Percentiles rank a stretch among this genome's conserved stretches.
Evolutionary conservation across 345 rosid genomes (phyloP).

Genomic region (Aethionema arabicum): DNA sequence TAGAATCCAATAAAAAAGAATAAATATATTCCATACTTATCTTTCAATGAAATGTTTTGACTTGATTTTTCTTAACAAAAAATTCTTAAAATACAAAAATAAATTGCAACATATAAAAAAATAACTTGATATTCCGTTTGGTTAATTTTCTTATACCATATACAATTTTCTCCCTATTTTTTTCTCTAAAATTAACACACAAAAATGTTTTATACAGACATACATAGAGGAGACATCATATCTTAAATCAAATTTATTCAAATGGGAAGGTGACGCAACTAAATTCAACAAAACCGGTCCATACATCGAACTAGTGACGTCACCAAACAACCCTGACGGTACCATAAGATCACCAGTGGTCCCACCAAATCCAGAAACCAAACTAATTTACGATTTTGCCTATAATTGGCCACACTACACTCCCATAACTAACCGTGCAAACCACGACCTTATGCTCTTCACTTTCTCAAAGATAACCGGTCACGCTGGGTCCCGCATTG

Average conservation of each 20-base stretch:
- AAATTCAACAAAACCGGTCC: conserved; percentile 51
- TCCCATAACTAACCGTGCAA: conserved; percentile 54
- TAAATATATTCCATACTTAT: too few species aligned
- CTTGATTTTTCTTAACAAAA: too few species aligned
- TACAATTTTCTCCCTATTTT: neutral
- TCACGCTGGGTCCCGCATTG: conserved; percentile 90
- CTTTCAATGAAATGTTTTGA: too few species aligned
- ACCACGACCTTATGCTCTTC: conserved; percentile 78
- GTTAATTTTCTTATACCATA: too few species aligned
- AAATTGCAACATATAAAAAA: too few species aligned
- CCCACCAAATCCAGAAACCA: conserved; percentile 25
- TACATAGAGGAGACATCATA: conserved; percentile 54
- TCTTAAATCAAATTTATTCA: conserved; percentile 53
- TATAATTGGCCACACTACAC: conserved; percentile 93
- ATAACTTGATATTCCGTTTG: too few species aligned
- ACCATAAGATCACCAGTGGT: conserved; percentile 59
- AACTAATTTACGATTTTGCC: conserved; percentile 69
- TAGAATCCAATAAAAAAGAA: too few species aligned
- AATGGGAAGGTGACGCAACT: conserved; percentile 83
- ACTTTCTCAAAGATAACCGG: conserved; percentile 89
- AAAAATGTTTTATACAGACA: conserved; percentile 42
- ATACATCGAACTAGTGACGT: conserved; percentile 65
- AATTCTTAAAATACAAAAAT: too few species aligned
- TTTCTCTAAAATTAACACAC: neutral
- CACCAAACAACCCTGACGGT: conserved; percentile 91